Percentiles rank a stretch among this genome's conserved stretches.
phyloP scores from a whole-genome alignment of 306 rosid species.

The Trifolium fragiferum region DNA sequence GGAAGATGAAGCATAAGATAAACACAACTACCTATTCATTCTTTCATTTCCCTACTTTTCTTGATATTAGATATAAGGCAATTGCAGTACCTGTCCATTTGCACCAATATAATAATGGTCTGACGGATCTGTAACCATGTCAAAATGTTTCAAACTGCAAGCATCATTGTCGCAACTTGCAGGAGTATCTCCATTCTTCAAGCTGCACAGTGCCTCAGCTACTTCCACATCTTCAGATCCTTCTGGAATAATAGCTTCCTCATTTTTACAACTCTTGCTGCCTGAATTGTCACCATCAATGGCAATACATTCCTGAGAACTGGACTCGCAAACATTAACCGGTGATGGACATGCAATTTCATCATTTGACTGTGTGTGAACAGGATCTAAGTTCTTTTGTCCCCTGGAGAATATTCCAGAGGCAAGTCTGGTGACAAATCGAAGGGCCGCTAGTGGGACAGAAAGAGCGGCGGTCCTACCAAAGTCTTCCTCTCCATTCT shows the following conservation, averaged over 20 bases:
- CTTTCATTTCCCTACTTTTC: slow-evolving; percentile 29
- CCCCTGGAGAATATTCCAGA: slow-evolving; percentile 89
- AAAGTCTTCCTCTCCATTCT: slow-evolving; percentile 60
- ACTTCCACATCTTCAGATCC: slow-evolving; percentile 52
- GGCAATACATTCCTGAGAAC: slow-evolving; percentile 53
- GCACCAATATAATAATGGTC: slow-evolving; percentile 89
- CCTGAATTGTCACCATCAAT: slow-evolving; percentile 46
- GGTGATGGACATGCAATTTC: slow-evolving; percentile 55
- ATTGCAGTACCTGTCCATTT: slow-evolving; percentile 74
- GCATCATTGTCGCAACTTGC: slow-evolving; percentile 52
- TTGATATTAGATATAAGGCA: slow-evolving; percentile 28
- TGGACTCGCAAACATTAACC: slow-evolving; percentile 54
- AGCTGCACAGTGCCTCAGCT: slow-evolving; percentile 50
- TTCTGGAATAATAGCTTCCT: slow-evolving; percentile 51
- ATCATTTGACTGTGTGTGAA: slow-evolving; percentile 49
- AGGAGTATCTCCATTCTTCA: slow-evolving; percentile 56
- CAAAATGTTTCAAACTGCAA: slow-evolving; percentile 82
- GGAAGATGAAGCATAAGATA: slow-evolving; percentile 14
- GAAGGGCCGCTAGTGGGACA: slow-evolving; percentile 88
- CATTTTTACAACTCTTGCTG: slow-evolving; percentile 47
- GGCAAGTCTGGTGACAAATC: slow-evolving; percentile 85
- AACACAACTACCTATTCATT: slow-evolving; percentile 32
- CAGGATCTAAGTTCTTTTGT: slow-evolving; percentile 61
- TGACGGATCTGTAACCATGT: slow-evolving; percentile 77
- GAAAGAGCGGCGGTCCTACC: slow-evolving; percentile 77